Evolutionary conservation across 129 eudicot species (phyloP), one percentile per base, ranked within the genome.

Genomic region (Cynara cardunculus): DNA sequence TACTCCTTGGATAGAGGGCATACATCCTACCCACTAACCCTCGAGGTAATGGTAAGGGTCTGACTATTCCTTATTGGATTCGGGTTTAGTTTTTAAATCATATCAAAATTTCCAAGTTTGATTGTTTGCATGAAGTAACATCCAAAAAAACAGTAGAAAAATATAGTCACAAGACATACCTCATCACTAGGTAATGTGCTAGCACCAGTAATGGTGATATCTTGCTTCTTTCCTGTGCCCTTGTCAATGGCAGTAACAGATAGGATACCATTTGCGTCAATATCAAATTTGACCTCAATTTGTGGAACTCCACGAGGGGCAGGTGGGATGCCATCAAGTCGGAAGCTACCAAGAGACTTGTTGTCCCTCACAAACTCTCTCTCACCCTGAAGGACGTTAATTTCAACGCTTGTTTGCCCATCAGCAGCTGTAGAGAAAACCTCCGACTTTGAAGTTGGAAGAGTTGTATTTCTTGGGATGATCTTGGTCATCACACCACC

Each of bases 401-500:
- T 96, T 76, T 96, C 99, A 2, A 96, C 99, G 27, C 99, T 96
- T 9, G 99, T 96, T 87, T 96, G 99, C 46, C 99, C 99, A 79
- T 96, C 99, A 39, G 99, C 97, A 59, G 99, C 99, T 0, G 99
- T 96, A 26, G 99, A 96, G 93, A 96, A 96, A 22, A 96, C 99
- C 86, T 96, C 99, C 0, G 99, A 96, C 79, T 95, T 96, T 41
- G 99, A 96, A 11, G 97, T 92, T 81, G 99, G 97, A 35, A 96
- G 73, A 9, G 99, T 96, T 31, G 99, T 96, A 70, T 96, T 96
- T 72, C 99, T 83, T 30, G 97, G 97, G 64, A 96, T 96, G 32
- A 96, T 96, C 90, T 96, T 96, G 71, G 99, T 96, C 99, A 96
- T 96, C 28, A 96, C 99, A 65, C 99, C 99, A 25, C 99, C 99